A percentile compares a stretch with the other conserved stretches of the same genome.
Evolutionary conservation across 2,329 filamentous ascomycete species (phyloP).

Genomic region (Talaromyces sp.): DNA sequence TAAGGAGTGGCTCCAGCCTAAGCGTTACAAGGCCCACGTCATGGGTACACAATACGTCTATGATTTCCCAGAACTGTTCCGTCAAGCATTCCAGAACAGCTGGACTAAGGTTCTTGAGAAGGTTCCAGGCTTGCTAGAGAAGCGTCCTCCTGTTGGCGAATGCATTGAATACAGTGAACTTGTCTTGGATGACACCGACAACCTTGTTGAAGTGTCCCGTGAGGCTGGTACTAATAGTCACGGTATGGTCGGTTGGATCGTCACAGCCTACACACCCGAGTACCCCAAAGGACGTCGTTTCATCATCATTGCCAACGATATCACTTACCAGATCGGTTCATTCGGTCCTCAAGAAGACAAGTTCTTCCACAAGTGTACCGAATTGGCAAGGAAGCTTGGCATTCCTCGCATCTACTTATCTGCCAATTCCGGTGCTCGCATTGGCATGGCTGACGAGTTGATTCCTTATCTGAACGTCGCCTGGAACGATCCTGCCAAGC

Average conservation of each 20-base stretch:
- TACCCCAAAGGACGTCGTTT: conserved; percentile 90
- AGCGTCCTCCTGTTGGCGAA: conserved; percentile 79
- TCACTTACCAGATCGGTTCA: conserved; percentile 97
- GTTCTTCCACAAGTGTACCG: conserved; percentile 99
- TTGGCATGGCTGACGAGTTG: conserved; percentile 93
- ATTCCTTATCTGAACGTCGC: conserved; percentile 97
- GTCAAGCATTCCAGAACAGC: conserved; percentile 93
- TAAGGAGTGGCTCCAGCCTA: conserved; percentile 97
- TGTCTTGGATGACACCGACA: conserved; percentile 90
- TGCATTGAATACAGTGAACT: conserved; percentile 94
- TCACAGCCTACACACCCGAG: conserved; percentile 91
- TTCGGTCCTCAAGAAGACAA: conserved; percentile 95
- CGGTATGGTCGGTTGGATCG: conserved; percentile 98
- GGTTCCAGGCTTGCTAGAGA: conserved; percentile 69
- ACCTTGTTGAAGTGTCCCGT: conserved; percentile 85
- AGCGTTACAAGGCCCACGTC: conserved; percentile 97
- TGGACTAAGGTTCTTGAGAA: conserved; percentile 75
- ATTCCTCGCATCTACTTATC: conserved; percentile 97
- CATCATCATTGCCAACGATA: conserved; percentile 97
- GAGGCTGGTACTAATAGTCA: conserved; percentile 93
- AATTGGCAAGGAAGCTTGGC: conserved; percentile 86
- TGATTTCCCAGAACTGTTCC: conserved; percentile 98
- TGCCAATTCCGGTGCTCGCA: conserved; percentile 96
- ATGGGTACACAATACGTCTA: conserved; percentile 99
- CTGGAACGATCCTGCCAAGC: conserved; percentile 81